Evolutionary conservation across 2,329 filamentous ascomycete genomes (phyloP).

Genomic region (Fusarium sambucinum): DNA sequence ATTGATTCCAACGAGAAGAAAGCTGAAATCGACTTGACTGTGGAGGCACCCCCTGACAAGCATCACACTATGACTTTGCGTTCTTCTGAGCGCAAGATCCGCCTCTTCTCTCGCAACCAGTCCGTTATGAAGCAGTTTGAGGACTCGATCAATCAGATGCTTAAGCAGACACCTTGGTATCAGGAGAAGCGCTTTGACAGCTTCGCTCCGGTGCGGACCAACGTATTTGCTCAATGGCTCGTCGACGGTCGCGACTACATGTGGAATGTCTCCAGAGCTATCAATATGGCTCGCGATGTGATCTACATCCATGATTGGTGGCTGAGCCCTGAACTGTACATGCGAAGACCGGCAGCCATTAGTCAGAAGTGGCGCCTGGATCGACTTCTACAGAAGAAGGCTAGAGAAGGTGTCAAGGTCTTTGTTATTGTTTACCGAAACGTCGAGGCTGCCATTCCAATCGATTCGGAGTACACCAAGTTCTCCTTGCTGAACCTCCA

Average conservation of each 20-base stretch:
- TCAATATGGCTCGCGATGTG: conserved; percentile 96
- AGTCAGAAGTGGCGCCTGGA: conserved; percentile 98
- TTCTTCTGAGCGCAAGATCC: conserved; percentile 92
- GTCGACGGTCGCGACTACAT: conserved; percentile 98
- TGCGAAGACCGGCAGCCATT: conserved; percentile 92
- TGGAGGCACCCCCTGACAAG: conserved; percentile 59
- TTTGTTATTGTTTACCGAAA: conserved; percentile 99
- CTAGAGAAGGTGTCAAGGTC: conserved; percentile 93
- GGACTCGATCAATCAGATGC: conserved; percentile 90
- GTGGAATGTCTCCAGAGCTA: conserved; percentile 98
- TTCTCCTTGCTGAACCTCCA: conserved; percentile 95
- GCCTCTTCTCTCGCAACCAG: conserved; percentile 91
- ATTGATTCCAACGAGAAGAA: conserved; percentile 71
- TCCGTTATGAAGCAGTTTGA: conserved; percentile 91
- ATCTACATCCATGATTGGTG: conserved; percentile 99
- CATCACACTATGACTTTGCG: conserved; percentile 90
- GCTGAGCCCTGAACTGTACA: conserved; percentile 95
- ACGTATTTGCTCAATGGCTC: conserved; percentile 94
- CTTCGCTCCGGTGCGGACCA: conserved; percentile 88
- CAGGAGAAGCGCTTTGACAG: conserved; percentile 88
- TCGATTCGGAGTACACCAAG: conserved; percentile 98
- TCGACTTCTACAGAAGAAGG: conserved; percentile 91
- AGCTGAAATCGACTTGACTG: conserved; percentile 57
- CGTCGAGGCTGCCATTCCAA: conserved; percentile 95
- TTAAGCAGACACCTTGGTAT: conserved; percentile 84